phyloP scores from a whole-genome alignment of 176 grass and related monocot species.

The Aegilops sharonensis region DNA sequence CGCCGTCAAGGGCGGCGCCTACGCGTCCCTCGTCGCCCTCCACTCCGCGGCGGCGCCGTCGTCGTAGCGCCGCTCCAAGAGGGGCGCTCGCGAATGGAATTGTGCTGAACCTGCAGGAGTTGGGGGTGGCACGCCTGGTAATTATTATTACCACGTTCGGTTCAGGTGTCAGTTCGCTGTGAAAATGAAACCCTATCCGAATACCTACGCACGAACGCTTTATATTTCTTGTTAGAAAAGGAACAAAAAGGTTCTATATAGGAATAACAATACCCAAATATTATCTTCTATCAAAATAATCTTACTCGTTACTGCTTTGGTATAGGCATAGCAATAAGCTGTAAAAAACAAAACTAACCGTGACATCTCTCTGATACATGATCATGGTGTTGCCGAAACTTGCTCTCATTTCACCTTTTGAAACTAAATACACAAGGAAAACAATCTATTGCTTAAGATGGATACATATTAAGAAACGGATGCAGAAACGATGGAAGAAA shows the following conservation, averaged over 20 bases:
- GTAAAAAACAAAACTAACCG: no score
- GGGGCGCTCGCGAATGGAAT: no score
- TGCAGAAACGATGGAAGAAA: no score
- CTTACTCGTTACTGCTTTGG: background rate
- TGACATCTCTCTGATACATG: no score
- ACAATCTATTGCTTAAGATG: no score
- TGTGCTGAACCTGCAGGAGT: no score
- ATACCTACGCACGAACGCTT: background rate
- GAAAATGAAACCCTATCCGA: background rate
- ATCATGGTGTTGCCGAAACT: no score
- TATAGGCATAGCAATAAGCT: no score
- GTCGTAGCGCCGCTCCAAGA: background rate
- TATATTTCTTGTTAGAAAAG: background rate
- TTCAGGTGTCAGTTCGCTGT: background rate
- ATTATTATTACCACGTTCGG: background rate
- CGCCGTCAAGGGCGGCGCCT: constrained; percentile 88
- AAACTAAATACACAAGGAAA: no score
- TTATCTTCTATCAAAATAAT: background rate
- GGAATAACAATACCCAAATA: background rate
- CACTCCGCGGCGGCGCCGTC: constrained; percentile 56
- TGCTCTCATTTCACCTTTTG: no score
- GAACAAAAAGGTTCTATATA: background rate
- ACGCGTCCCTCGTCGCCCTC: constrained; percentile 92
- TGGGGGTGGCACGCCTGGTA: no score
- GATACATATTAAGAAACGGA: no score